phyloP scores from a whole-genome alignment of 305 asterid genomes.

The Solanum hybrid region DNA sequence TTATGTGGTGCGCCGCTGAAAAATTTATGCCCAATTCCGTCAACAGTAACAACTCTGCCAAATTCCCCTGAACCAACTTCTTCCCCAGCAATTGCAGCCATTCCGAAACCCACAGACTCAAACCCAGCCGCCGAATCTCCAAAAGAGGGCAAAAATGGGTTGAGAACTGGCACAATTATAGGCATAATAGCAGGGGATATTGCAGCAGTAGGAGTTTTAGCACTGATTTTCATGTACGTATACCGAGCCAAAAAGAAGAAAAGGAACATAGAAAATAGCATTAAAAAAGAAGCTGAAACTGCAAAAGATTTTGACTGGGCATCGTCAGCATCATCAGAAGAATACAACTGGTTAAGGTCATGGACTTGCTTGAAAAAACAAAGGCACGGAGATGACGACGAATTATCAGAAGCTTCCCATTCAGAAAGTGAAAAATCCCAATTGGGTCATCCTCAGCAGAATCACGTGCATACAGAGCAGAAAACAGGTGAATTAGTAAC shows the following conservation, averaged over 20 bases:
- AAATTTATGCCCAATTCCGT: conserved; percentile 54
- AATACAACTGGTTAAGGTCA: conserved; percentile 49
- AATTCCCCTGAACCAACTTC: conserved; percentile 41
- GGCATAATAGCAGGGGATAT: conserved; percentile 63
- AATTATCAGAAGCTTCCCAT: conserved; percentile 29
- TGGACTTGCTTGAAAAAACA: conserved; percentile 63
- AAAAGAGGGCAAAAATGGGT: conserved; percentile 17
- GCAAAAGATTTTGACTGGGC: conserved; percentile 79
- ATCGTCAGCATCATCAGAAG: conserved; percentile 41
- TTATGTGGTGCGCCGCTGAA: conserved; percentile 65
- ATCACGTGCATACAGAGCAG: conserved; percentile 17
- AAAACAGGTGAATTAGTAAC: conserved; percentile 64
- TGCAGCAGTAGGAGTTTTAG: conserved; percentile 49
- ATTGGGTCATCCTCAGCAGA: conserved; percentile 2
- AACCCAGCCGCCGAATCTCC: conserved; percentile 20
- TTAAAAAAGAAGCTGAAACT: conserved; percentile 33
- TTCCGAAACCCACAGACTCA: conserved; percentile 52
- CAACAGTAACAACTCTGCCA: conserved; percentile 36
- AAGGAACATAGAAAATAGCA: conserved; percentile 10
- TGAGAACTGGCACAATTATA: conserved; percentile 38
- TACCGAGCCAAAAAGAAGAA: conserved; percentile 38
- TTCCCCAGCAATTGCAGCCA: conserved; percentile 88
- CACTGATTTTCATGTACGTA: conserved; percentile 34
- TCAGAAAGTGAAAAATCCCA: conserved; percentile 17
- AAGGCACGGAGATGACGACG: conserved; percentile 22